These are phyloP conservation scores for Senna tora DNA, from an alignment of 306 rosid genomes.

Conservation along the genomic window DNA sequence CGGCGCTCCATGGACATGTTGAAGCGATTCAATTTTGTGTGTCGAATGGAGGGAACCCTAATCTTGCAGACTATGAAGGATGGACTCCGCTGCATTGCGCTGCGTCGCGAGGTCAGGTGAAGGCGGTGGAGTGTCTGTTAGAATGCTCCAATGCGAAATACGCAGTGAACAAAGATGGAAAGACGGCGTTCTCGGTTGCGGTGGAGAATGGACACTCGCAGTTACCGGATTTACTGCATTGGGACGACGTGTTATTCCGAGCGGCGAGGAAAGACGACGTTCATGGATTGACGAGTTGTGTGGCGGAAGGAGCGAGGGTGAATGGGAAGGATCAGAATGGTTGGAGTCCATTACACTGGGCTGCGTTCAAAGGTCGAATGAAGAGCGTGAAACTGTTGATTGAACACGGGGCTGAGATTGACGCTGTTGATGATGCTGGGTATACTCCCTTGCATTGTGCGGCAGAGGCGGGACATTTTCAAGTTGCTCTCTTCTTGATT, in stretches of 20 bases:
- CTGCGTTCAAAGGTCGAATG: conserved; percentile 77
- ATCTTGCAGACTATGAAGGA: conserved; percentile 46
- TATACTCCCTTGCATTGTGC: conserved; percentile 76
- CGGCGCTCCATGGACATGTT: conserved; percentile 60
- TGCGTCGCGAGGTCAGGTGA: conserved; percentile 59
- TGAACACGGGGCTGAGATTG: conserved; percentile 67
- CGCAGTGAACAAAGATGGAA: conserved; percentile 55
- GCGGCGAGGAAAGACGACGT: conserved; percentile 69
- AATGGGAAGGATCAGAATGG: conserved; percentile 78
- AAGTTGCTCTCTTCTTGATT: conserved; percentile 57
- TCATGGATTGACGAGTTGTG: conserved; percentile 54
- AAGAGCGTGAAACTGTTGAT: conserved; percentile 69
- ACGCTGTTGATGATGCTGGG: conserved; percentile 63
- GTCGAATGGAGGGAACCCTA: conserved; percentile 59
- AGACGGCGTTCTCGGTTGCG: conserved; percentile 62
- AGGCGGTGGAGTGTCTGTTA: conserved; percentile 54
- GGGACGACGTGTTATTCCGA: conserved; percentile 58
- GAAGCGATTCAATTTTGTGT: conserved; percentile 48
- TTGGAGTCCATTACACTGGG: conserved; percentile 89
- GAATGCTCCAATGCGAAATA: conserved; percentile 58
- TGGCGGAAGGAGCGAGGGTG: conserved; percentile 64
- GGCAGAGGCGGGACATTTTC: conserved; percentile 68
- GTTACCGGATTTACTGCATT: conserved; percentile 52
- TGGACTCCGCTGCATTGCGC: conserved; percentile 81
- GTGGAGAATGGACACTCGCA: conserved; percentile 53